Percentiles rank a stretch among this genome's conserved stretches.
phyloP scores from a whole-genome alignment of 108 stramenopile species.

The Skeletonema grethae region DNA sequence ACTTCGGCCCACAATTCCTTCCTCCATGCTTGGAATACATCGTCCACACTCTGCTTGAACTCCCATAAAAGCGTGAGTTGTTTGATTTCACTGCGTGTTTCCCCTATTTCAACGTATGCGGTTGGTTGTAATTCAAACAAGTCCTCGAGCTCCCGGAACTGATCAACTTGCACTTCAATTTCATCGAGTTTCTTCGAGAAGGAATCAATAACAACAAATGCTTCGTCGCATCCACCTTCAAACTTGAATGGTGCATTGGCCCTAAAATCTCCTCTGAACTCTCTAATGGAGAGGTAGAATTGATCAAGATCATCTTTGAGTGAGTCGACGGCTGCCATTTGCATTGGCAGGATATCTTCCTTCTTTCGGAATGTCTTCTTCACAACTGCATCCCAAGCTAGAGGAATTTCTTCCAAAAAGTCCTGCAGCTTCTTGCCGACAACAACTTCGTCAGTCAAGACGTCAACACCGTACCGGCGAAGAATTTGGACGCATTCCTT shows the following conservation, averaged over 20 bases:
- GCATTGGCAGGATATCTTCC: constrained; percentile 87
- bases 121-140: constrained; percentile 85
- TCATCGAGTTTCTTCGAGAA: constrained; percentile 57
- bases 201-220: constrained; percentile 67
- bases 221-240: constrained; percentile 62
- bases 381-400: constrained; percentile 82
- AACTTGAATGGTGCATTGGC: constrained; percentile 83
- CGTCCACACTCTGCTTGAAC: constrained; percentile 67
- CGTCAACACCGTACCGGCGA: constrained; percentile 79
- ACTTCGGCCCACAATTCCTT: constrained; percentile 65
- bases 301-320: constrained; percentile 74
- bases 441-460: constrained; percentile 52
- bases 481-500: constrained; percentile 72
- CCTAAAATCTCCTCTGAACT: constrained; percentile 79
- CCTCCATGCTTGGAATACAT: constrained; percentile 67
- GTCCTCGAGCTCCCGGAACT: constrained; percentile 83
- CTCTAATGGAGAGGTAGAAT: constrained; percentile 63
- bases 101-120: constrained; percentile 77
- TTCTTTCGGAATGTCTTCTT: constrained; percentile 87
- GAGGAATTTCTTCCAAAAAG: constrained; percentile 84
- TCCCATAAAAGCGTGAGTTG: constrained; percentile 81
- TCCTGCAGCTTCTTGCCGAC: constrained; percentile 57
- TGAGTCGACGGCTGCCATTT: constrained; percentile 80
- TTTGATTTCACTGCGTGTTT: constrained; percentile 75
- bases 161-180: constrained; percentile 54